A percentile compares a stretch with the other conserved stretches of the same genome.
Conservation (phyloP, 257 asterid species). For the Cordia subcordata region DNA sequence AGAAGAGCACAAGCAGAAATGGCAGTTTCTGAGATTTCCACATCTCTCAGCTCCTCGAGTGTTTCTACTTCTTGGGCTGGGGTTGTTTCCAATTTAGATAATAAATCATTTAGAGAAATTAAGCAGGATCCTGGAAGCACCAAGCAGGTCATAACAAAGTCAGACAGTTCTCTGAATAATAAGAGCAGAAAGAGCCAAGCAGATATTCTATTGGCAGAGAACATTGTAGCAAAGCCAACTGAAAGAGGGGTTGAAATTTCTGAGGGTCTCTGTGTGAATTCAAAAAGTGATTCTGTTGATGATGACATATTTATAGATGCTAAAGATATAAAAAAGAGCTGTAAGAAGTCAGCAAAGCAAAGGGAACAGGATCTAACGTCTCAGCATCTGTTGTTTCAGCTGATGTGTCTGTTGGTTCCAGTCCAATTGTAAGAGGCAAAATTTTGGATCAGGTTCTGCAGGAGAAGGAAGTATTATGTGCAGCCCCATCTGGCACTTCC, state of each 20-base stretch:
- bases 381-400: conserved; percentile 31
- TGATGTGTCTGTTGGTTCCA: conserved; percentile 53
- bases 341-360: conserved; percentile 83
- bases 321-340: conserved; percentile 83
- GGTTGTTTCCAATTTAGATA: conserved; percentile 44
- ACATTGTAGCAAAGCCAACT: conserved; percentile 28
- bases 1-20: conserved; percentile 64
- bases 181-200: conserved; percentile 51
- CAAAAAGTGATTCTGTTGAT: conserved; percentile 34
- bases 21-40: conserved; percentile 46
- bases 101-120: conserved; percentile 37
- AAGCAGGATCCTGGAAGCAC: conserved; percentile 31
- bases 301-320: conserved; percentile 79
- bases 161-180: conserved; percentile 35
- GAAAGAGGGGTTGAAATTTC: conserved; percentile 41
- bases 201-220: conserved; percentile 65
- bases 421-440: conserved; percentile 59
- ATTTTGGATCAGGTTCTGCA: conserved; percentile 49
- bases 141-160: conserved; percentile 26
- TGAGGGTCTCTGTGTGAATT: conserved; percentile 26
- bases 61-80: conserved; percentile 71
- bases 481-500: conserved; percentile 88
- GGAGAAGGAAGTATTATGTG: conserved; percentile 62
- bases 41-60: conserved; percentile 44
- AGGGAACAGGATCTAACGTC: conserved; percentile 59